Base-by-base conservation (phyloP, 345 rosid species). In the Arabis hirsuta region DNA sequence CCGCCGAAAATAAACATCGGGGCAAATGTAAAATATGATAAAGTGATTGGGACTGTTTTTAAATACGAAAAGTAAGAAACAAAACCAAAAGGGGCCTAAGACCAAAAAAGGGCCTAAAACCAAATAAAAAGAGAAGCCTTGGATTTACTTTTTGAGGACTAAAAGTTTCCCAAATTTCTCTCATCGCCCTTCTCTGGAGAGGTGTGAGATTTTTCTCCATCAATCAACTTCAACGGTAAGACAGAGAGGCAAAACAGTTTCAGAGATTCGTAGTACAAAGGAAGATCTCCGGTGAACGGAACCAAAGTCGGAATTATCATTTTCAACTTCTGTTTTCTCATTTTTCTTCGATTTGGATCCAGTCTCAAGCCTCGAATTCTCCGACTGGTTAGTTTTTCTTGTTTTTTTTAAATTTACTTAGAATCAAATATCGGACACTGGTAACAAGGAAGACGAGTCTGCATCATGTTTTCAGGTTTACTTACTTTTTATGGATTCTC, bases 111-210 rank as follows among this genome's bases (percentile, higher is more conserved):
- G 42, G 13, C 26, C 7, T 22, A 61, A 67, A 24, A 31, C 27
- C 31, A 27, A 27, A 27, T 16, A 16, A 43, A 60, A 53, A 67
- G 50, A 50, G 55, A 61, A 53, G 43, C 22, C 69, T 54, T 68
- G 68, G 6, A 20, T 27, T 53, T 75, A 64, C 72, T 60, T 63
- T 32, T 57, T 64, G 14, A 70, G 80, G 80, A 76, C 79, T 16
- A 53, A 51, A 8, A 55, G 22, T 64, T 20, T 16, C 5, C 38
- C 3, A 57, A 73, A 48, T 41, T 73, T 58, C 66, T 62, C 36
- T 62, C 43, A 42, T 65, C 41, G 42, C 31, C 59, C 42, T 41
- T 1, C 9, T 20, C 14, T 9, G 4, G 50, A 8, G 65, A 39
- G 42, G 2, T 8, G 1, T 55, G 32, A 46, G 41, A 73, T 34